Conservation (phyloP, 495 filamentous ascomycete genomes). For the Lasiosphaeriaceae sp. region DNA sequence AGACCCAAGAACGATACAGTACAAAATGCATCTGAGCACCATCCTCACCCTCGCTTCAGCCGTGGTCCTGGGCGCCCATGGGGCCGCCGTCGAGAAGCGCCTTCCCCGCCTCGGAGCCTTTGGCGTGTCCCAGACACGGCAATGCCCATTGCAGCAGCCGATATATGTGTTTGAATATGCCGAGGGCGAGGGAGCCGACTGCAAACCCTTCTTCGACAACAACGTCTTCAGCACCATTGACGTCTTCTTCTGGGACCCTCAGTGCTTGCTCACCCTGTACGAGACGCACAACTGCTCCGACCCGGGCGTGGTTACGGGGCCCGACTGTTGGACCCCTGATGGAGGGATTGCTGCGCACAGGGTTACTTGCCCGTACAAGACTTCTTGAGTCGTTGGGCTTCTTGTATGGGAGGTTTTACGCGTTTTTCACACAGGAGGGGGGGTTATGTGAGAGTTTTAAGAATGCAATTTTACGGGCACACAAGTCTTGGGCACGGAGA, state of each 20-base stretch:
- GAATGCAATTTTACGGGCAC: no score
- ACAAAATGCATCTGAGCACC: not conserved
- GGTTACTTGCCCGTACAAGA: slow-evolving; percentile 8
- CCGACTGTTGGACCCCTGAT: slow-evolving; percentile 9
- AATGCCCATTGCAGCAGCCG: not conserved
- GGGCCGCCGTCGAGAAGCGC: not conserved
- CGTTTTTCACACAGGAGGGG: no score
- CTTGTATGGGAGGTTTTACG: no score
- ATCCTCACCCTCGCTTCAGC: not conserved
- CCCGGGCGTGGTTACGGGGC: not conserved
- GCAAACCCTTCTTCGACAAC: slow-evolving; percentile 4
- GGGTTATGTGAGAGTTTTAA: no score
- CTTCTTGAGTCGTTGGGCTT: no score
- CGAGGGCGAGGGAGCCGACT: not conserved
- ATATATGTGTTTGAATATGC: not conserved
- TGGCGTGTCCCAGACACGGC: not conserved
- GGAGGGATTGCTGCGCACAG: slow-evolving; percentile 6
- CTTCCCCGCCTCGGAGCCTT: not conserved
- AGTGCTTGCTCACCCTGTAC: slow-evolving; percentile 7
- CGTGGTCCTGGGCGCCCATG: not conserved
- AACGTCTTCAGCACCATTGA: slow-evolving; percentile 1
- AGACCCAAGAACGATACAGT: no score
- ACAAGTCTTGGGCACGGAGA: no score
- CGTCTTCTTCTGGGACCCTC: not conserved
- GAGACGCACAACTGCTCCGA: slow-evolving; percentile 6